Base-by-base conservation (phyloP, 1,139 yeast genomes). In the Pichia sp. region DNA sequence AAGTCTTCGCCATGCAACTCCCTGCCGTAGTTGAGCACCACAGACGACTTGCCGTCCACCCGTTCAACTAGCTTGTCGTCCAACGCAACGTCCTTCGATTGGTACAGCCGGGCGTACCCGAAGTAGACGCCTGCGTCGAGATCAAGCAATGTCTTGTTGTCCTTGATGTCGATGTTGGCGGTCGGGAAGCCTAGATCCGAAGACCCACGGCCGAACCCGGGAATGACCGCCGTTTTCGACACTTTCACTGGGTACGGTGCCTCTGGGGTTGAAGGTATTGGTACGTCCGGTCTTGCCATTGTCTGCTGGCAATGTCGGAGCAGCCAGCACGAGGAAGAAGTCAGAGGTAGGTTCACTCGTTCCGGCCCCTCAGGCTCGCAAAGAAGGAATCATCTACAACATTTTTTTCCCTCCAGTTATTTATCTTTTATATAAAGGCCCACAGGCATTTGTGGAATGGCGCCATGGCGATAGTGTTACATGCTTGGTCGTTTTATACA, bases 161-260 rank as follows among this genome's bases (percentile, higher is more conserved):
- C 74, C 13, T 75, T 78, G 10, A 88, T 77, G 0, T 91, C 89
- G 23, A 91, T 80, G 64, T 93, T 93, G 18, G 98, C 99, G 0
- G 99, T 93, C 3, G 99, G 99, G 51, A 90, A 87, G 0, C 98
- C 98, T 46, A 95, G 74, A 62, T 90, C 96, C 0, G 95, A 70
- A 0, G 96, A 88, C 0, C 99, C 99, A 55, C 99, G 78, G 4
- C 99, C 99, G 69, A 88, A 93, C 0, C 99, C 99, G 42, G 93
- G 79, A 22, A 87, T 79, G 39, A 95, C 82, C 36, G 74, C 72
- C 7, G 89, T 71, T 50, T 69, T 68, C 9, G 62, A 67, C 10
- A 80, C 76, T 1, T 69, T 64, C 2, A 89, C 72, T 0, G 99
- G 98, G 62, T 67, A 91, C 8, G 96, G 96, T 0, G 67, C 44